Conservation (phyloP, 345 rosid genomes). For the Anacardium occidentale region DNA sequence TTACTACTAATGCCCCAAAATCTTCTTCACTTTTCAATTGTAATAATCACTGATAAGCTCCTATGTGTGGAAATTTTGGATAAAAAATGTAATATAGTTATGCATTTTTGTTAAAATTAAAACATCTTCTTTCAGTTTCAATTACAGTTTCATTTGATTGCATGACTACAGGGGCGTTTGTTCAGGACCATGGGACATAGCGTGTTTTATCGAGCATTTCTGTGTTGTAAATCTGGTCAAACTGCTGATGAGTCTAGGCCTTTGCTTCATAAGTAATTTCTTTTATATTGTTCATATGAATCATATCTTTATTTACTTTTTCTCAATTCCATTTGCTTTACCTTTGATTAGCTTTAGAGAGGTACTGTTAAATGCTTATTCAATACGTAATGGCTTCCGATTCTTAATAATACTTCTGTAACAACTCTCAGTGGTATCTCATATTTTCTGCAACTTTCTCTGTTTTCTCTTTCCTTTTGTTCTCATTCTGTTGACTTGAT, state of each 20-base stretch:
- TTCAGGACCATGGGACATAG: slow-evolving; percentile 65
- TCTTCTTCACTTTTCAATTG: no score
- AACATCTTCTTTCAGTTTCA: not conserved
- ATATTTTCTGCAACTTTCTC: no score
- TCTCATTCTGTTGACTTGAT: not conserved
- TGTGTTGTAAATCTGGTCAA: slow-evolving; percentile 63
- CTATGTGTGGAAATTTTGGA: not conserved
- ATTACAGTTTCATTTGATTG: slow-evolving; percentile 1
- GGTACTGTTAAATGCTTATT: not conserved
- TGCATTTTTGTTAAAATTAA: not conserved
- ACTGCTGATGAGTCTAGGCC: slow-evolving; percentile 50
- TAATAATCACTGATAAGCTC: no score
- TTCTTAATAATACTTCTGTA: no score
- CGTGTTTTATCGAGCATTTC: slow-evolving; percentile 73
- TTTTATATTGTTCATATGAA: not conserved
- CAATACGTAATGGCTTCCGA: not conserved
- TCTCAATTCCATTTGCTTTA: not conserved
- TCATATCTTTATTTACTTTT: not conserved
- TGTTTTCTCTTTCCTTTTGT: no score
- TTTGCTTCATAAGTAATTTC: slow-evolving; percentile 56
- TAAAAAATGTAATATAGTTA: not conserved
- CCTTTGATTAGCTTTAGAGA: not conserved
- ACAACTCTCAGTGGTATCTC: no score
- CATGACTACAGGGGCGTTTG: slow-evolving; percentile 66
- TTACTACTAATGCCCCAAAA: no score